These are phyloP conservation scores for Ustilago esculenta DNA, from an alignment of 1,284 basidiomycete genomes.

Conservation along the genomic window DNA sequence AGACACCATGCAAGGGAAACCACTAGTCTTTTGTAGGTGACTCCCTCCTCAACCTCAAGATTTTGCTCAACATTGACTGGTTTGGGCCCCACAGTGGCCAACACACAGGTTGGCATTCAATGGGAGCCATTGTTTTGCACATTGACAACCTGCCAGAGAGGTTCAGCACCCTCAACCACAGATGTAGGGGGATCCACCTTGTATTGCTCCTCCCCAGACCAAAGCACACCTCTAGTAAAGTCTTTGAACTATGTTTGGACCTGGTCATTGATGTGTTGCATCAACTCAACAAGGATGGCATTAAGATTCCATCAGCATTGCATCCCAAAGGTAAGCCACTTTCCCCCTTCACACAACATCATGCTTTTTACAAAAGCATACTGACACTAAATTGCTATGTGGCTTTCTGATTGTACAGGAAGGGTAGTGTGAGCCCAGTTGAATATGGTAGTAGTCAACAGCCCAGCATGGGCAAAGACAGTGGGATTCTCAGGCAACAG, in stretches of 20 bases:
- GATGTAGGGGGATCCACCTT: neutral
- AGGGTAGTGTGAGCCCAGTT: neutral
- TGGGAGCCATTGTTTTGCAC: neutral
- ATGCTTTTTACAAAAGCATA: neutral
- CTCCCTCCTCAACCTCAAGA: slow-evolving; percentile 3
- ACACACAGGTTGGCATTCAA: neutral
- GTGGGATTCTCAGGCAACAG: neutral
- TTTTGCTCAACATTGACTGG: slow-evolving; percentile 1
- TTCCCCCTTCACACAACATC: neutral
- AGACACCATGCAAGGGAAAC: neutral
- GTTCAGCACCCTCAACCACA: neutral
- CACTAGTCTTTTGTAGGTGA: slow-evolving; percentile 1
- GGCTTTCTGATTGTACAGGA: neutral
- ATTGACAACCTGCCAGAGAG: neutral
- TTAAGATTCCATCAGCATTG: neutral
- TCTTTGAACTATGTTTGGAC: neutral
- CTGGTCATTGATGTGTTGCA: neutral
- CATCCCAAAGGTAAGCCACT: neutral
- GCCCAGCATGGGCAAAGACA: neutral
- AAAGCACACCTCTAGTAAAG: neutral
- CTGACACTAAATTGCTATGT: neutral
- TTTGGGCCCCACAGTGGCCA: neutral
- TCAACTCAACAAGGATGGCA: neutral
- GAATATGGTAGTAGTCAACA: neutral
- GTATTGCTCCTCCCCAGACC: neutral